Percentiles rank a stretch among this genome's conserved stretches.
phyloP scores from a whole-genome alignment of 495 filamentous ascomycete genomes.

The Recurvomyces mirabilis region DNA sequence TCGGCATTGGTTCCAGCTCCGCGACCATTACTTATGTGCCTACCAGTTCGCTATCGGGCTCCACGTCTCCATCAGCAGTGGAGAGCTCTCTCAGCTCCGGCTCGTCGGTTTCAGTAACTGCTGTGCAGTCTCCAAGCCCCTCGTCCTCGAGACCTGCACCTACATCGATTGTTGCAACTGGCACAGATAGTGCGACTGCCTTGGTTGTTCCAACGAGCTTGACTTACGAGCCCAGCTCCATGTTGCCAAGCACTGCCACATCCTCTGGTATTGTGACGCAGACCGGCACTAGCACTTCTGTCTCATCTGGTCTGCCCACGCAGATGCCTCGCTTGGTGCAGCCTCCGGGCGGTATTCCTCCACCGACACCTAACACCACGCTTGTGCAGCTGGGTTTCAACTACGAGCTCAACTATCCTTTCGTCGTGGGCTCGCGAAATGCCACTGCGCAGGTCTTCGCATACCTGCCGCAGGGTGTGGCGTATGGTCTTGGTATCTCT shows the following conservation, averaged over 20 bases:
- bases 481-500: slow-evolving; percentile 48
- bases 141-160: slow-evolving; percentile 14
- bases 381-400: slow-evolving; percentile 80
- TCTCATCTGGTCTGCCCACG: slow-evolving; percentile 43
- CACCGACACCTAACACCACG: slow-evolving; percentile 46
- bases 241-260: slow-evolving; percentile 2
- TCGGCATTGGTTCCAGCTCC: slow-evolving; percentile 9
- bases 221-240: slow-evolving; percentile 19
- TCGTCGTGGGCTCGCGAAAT: slow-evolving; percentile 56
- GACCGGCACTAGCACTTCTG: slow-evolving; percentile 9
- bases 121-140: too few species aligned
- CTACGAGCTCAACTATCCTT: slow-evolving; percentile 66
- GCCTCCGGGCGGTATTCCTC: slow-evolving; percentile 44
- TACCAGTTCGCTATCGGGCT: too few species aligned
- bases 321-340: slow-evolving; percentile 63
- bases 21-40: slow-evolving; percentile 8
- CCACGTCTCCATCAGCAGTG: too few species aligned
- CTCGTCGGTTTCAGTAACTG: too few species aligned
- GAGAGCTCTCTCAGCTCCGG: too few species aligned
- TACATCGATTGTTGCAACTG: slow-evolving; percentile 23
- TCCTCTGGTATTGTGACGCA: slow-evolving; percentile 9
- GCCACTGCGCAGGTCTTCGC: slow-evolving; percentile 81
- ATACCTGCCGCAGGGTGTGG: slow-evolving; percentile 63
- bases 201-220: slow-evolving; percentile 25
- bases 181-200: slow-evolving; percentile 26